phyloP scores from a whole-genome alignment of 768 basidiomycete species.

The Trametopsis cervina region DNA sequence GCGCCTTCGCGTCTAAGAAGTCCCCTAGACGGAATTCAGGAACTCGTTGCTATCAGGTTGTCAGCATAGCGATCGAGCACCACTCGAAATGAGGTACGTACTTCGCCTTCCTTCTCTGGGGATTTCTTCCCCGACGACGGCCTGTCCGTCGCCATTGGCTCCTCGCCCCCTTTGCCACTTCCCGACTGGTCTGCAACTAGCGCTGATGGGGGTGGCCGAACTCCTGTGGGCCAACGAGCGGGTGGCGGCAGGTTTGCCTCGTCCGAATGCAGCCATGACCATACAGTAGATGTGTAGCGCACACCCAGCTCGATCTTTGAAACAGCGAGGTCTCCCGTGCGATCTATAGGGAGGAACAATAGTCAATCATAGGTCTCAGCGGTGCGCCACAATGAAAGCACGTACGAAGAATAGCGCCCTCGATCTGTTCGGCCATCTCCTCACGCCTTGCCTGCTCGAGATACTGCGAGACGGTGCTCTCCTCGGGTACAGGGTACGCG shows the following conservation, averaged over 20 bases:
- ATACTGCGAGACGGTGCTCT: slow-evolving; percentile 69
- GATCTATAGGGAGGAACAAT: slow-evolving; percentile 31
- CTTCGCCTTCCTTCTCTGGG: neutral
- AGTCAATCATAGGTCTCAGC: neutral
- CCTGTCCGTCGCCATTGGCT: neutral
- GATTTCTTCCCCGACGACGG: slow-evolving; percentile 2
- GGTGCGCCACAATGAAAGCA: slow-evolving; percentile 7
- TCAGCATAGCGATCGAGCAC: neutral
- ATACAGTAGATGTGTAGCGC: slow-evolving; percentile 60
- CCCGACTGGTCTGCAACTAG: too few relatives aligned
- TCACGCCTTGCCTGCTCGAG: slow-evolving; percentile 71
- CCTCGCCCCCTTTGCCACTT: neutral
- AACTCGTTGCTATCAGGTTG: slow-evolving; percentile 27
- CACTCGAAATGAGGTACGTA: neutral
- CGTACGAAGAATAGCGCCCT: slow-evolving; percentile 80
- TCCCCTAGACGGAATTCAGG: slow-evolving; percentile 49
- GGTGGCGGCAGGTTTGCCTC: slow-evolving; percentile 37
- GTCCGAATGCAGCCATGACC: slow-evolving; percentile 47
- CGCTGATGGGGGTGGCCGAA: slow-evolving; percentile 33
- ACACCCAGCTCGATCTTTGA: slow-evolving; percentile 58
- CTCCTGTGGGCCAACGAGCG: slow-evolving; percentile 34
- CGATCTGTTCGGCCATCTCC: slow-evolving; percentile 81
- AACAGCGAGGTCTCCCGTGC: slow-evolving; percentile 40
- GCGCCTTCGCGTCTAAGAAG: slow-evolving; percentile 39
- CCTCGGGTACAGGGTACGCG: slow-evolving; percentile 78